These are phyloP conservation scores for Scheffersomyces lignosus DNA, from an alignment of 805 yeast genomes.

Conservation along the genomic window DNA sequence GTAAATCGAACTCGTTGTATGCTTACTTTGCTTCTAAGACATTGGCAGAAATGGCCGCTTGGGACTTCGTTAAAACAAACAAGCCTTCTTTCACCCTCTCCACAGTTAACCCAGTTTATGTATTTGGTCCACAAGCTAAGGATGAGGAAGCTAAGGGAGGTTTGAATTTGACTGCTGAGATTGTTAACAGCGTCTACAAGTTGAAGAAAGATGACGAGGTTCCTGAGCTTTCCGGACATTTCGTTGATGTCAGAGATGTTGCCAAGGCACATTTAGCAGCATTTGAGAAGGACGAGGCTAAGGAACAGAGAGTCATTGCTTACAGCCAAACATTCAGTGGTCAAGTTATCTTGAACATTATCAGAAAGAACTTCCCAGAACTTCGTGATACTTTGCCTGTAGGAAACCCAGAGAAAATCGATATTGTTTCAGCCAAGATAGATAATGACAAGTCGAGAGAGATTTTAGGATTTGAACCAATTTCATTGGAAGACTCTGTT, in stretches of 20 bases:
- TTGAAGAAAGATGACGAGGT: conserved; percentile 12
- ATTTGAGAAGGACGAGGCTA: conserved; percentile 35
- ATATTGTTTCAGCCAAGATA: conserved; percentile 26
- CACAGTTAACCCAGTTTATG: conserved; percentile 44
- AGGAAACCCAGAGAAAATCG: conserved; percentile 39
- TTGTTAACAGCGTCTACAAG: conserved; percentile 10
- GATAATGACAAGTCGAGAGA: conserved; percentile 27
- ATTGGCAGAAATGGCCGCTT: conserved; percentile 54
- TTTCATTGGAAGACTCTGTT: conserved; percentile 38
- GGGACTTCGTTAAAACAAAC: conserved; percentile 47
- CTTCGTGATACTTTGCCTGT: conserved; percentile 45
- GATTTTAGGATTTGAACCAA: conserved; percentile 40
- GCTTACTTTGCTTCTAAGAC: conserved; percentile 50
- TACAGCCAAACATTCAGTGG: conserved; percentile 17
- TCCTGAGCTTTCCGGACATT: conserved; percentile 8
- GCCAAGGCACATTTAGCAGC: conserved; percentile 57
- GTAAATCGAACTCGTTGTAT: conserved; percentile 12
- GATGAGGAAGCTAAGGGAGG: conserved; percentile 26
- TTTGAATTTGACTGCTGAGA: conserved; percentile 17
- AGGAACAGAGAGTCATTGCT: conserved; percentile 31
- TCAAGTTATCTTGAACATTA: conserved; percentile 31
- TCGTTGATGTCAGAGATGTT: conserved; percentile 61
- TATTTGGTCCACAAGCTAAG: conserved; percentile 54
- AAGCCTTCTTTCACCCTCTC: conserved; percentile 40
- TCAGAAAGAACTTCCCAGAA: conserved; percentile 41